phyloP scores from a whole-genome alignment of 352 stramenopile species.

The Plasmopara halstedii region DNA sequence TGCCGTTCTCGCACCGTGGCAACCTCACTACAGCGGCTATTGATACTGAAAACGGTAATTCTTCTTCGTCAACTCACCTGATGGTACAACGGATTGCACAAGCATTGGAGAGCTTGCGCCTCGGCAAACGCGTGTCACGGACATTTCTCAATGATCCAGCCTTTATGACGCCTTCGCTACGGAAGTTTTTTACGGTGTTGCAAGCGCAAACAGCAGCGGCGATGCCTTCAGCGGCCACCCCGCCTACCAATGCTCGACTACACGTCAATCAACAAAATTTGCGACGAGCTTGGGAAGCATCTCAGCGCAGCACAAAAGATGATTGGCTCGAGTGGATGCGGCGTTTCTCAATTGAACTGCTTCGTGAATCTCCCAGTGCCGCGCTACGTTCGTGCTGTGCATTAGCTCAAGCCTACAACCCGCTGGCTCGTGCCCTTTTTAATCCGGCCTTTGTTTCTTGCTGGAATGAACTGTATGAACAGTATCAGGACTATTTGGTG shows the following conservation, averaged over 20 bases:
- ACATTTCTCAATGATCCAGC: slow-evolving; percentile 43
- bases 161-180: slow-evolving; percentile 39
- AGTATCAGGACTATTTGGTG: slow-evolving; percentile 91
- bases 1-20: slow-evolving; percentile 36
- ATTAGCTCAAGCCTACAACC: slow-evolving; percentile 94
- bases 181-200: slow-evolving; percentile 32
- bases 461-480: slow-evolving; percentile 95
- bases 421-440: slow-evolving; percentile 95
- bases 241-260: slow-evolving; percentile 53
- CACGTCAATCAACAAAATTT: slow-evolving; percentile 93
- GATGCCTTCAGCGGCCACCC: slow-evolving; percentile 24
- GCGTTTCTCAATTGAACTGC: slow-evolving; percentile 92
- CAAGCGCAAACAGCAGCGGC: slow-evolving; percentile 18
- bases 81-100: slow-evolving; percentile 47
- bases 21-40: slow-evolving; percentile 13
- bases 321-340: slow-evolving; percentile 99
- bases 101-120: slow-evolving; percentile 45
- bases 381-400: slow-evolving; percentile 90
- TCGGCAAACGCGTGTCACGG: slow-evolving; percentile 33
- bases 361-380: slow-evolving; percentile 94
- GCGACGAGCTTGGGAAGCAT: slow-evolving; percentile 92
- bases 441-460: slow-evolving; percentile 98
- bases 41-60: slow-evolving; percentile 8
- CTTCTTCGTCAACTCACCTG: slow-evolving; percentile 26
- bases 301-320: slow-evolving; percentile 82